Percentiles rank a stretch among this genome's conserved stretches.
phyloP scores from a whole-genome alignment of 1,139 yeast genomes.

The Lodderomyces orthopsilosis region DNA sequence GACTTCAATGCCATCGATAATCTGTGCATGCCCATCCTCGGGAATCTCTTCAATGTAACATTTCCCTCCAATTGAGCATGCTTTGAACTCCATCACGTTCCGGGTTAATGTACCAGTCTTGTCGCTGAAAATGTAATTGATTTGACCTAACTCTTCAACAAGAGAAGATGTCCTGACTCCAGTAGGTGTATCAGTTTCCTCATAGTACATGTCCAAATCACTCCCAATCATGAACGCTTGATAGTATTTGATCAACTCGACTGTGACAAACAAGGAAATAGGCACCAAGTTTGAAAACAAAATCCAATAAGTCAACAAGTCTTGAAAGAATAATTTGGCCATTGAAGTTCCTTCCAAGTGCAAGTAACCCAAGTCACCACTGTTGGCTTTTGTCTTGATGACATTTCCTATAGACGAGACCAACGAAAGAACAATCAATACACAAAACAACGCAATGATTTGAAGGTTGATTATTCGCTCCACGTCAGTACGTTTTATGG shows the following conservation, averaged over 20 bases:
- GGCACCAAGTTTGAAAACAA: constrained; percentile 94
- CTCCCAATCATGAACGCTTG: constrained; percentile 94
- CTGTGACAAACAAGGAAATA: constrained; percentile 90
- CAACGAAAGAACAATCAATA: constrained; percentile 70
- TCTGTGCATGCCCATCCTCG: constrained; percentile 76
- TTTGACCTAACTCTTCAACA: constrained; percentile 96
- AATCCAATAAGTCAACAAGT: constrained; percentile 92
- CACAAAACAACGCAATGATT: constrained; percentile 80
- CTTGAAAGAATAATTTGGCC: constrained; percentile 74
- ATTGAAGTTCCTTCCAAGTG: constrained; percentile 67
- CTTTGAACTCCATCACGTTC: constrained; percentile 92
- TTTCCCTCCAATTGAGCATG: constrained; percentile 91
- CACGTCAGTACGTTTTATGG: constrained; percentile 94
- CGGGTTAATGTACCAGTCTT: constrained; percentile 95
- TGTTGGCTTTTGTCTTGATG: constrained; percentile 59
- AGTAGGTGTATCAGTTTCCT: constrained; percentile 86
- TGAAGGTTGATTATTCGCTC: constrained; percentile 93
- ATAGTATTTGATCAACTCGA: constrained; percentile 90
- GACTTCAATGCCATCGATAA: constrained; percentile 74
- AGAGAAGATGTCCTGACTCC: constrained; percentile 92
- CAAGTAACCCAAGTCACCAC: constrained; percentile 57
- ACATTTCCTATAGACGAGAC: constrained; percentile 89
- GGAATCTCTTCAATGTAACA: constrained; percentile 89
- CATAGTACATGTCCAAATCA: constrained; percentile 90
- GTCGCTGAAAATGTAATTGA: constrained; percentile 91